Conservation (phyloP, 768 basidiomycete genomes). For the Lactarius quietus region DNA sequence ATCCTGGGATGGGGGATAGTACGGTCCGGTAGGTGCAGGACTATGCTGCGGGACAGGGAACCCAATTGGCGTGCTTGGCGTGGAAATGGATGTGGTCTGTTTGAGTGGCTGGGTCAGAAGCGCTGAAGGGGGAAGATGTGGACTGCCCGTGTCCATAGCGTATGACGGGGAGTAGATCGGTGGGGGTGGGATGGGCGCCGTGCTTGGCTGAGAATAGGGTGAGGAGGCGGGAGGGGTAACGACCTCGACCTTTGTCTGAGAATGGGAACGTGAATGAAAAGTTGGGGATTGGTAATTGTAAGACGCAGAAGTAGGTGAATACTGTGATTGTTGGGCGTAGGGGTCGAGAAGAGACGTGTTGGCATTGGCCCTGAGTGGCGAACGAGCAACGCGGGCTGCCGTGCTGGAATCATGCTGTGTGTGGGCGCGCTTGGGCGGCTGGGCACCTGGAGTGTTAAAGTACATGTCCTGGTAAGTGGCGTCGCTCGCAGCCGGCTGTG, state of each 20-base stretch:
- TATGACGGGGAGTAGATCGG: slow-evolving; percentile 44
- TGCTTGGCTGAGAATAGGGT: slow-evolving; percentile 54
- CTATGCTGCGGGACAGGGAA: slow-evolving; percentile 53
- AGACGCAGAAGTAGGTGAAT: slow-evolving; percentile 55
- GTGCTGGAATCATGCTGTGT: slow-evolving; percentile 50
- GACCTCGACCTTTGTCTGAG: slow-evolving; percentile 46
- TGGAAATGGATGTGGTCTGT: slow-evolving; percentile 54
- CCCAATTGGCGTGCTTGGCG: slow-evolving; percentile 69
- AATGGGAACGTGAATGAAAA: slow-evolving; percentile 45
- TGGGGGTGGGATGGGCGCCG: slow-evolving; percentile 36
- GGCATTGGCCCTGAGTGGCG: slow-evolving; percentile 57
- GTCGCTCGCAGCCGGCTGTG: slow-evolving; percentile 44
- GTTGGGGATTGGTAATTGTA: slow-evolving; percentile 43
- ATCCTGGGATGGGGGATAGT: slow-evolving; percentile 51
- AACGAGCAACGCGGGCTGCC: slow-evolving; percentile 49
- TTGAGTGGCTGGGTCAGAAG: slow-evolving; percentile 48
- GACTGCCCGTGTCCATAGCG: slow-evolving; percentile 62
- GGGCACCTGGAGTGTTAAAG: slow-evolving; percentile 47
- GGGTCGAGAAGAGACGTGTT: slow-evolving; percentile 53
- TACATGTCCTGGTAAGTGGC: slow-evolving; percentile 53
- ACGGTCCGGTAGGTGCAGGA: slow-evolving; percentile 42
- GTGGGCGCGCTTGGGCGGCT: slow-evolving; percentile 53
- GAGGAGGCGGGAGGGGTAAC: slow-evolving; percentile 38
- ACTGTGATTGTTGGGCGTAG: slow-evolving; percentile 66
- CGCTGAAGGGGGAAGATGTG: slow-evolving; percentile 51